phyloP scores from a whole-genome alignment of 2,329 filamentous ascomycete genomes.

The Sclerotinia glacialis region DNA sequence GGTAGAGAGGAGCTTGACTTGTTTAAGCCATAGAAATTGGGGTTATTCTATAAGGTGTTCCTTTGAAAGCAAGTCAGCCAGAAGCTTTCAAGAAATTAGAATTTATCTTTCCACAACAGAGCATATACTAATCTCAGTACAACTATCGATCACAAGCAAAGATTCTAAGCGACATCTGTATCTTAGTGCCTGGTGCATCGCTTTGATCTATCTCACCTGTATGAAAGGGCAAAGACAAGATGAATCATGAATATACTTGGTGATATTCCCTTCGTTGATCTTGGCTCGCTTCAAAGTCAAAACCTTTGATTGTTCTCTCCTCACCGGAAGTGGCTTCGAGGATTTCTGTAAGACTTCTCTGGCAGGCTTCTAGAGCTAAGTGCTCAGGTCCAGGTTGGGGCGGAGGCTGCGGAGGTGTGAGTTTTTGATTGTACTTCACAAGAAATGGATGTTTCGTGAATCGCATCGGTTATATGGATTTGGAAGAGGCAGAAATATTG shows the following conservation, averaged over 20 bases:
- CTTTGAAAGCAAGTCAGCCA: not conserved
- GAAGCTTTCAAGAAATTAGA: not conserved
- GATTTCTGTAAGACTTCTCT: not conserved
- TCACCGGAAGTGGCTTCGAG: no score
- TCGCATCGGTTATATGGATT: not conserved
- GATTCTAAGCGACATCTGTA: not conserved
- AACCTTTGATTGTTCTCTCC: no score
- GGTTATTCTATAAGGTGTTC: not conserved
- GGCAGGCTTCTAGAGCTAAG: no score
- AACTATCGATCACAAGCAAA: not conserved
- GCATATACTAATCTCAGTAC: not conserved
- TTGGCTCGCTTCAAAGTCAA: no score
- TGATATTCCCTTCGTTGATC: no score
- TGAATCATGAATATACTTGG: no score
- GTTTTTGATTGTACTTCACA: not conserved
- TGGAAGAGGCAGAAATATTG: no score
- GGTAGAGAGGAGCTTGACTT: constrained; percentile 18
- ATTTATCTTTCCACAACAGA: not conserved
- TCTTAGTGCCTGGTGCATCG: not conserved
- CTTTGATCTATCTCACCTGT: not conserved
- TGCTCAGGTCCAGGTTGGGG: not conserved
- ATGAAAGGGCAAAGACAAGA: no score
- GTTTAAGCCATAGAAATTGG: constrained; percentile 30
- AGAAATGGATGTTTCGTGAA: not conserved
- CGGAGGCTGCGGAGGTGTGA: not conserved